These are phyloP conservation scores for Trichoderma hamatum DNA, from an alignment of 2,329 filamentous ascomycete species.

Conservation along the genomic window DNA sequence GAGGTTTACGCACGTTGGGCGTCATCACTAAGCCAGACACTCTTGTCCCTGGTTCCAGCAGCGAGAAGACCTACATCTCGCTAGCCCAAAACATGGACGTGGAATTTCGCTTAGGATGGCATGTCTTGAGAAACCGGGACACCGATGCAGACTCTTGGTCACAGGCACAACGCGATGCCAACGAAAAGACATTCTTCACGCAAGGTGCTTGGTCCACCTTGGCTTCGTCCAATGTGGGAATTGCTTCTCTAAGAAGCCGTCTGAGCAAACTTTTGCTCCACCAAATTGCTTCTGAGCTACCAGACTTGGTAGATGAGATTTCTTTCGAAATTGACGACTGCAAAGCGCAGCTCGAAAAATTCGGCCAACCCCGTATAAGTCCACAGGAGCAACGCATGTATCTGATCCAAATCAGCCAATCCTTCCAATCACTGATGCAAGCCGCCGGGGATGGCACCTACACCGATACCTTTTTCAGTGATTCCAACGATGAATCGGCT, in stretches of 20 bases:
- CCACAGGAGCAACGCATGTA: slow-evolving; percentile 51
- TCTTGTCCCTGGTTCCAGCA: slow-evolving; percentile 39
- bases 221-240: slow-evolving; percentile 46
- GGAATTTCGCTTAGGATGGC: slow-evolving; percentile 55
- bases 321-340: slow-evolving; percentile 41
- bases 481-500: slow-evolving; percentile 36
- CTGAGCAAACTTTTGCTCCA: slow-evolving; percentile 55
- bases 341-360: slow-evolving; percentile 43
- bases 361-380: slow-evolving; percentile 54
- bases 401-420: slow-evolving; percentile 50
- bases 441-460: slow-evolving; percentile 57
- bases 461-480: slow-evolving; percentile 53
- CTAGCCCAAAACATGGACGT: slow-evolving; percentile 52
- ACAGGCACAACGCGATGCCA: slow-evolving; percentile 41
- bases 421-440: slow-evolving; percentile 49
- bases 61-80: slow-evolving; percentile 44
- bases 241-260: slow-evolving; percentile 49
- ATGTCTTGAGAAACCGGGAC: slow-evolving; percentile 53
- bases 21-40: slow-evolving; percentile 62
- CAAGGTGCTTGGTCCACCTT: slow-evolving; percentile 45
- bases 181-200: slow-evolving; percentile 50
- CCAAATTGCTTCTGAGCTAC: slow-evolving; percentile 52
- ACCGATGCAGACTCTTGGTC: slow-evolving; percentile 42
- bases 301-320: slow-evolving; percentile 50
- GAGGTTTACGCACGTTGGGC: slow-evolving; percentile 53